Conservation (phyloP, 306 rosid species). For the Begonia loranthoides region DNA sequence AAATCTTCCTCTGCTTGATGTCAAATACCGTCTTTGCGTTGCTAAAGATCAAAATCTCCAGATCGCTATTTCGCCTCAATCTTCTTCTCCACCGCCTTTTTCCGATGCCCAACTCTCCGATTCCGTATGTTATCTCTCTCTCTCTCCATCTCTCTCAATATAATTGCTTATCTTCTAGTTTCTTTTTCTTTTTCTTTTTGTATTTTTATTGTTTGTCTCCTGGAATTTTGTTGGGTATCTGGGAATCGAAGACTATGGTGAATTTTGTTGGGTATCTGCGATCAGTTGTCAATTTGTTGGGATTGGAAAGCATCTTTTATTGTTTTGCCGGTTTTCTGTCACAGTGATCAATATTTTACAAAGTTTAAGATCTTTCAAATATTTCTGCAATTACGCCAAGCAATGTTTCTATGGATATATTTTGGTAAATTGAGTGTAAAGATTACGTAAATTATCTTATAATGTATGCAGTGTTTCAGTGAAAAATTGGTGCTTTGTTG, state of each 20-base stretch:
- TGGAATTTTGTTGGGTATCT: neutral
- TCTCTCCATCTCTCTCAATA: slow-evolving; percentile 5
- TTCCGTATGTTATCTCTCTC: slow-evolving; percentile 4
- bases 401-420: too few species aligned
- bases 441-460: too few species aligned
- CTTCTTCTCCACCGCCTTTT: slow-evolving; percentile 42
- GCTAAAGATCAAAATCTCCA: slow-evolving; percentile 37
- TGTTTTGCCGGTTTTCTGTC: too few species aligned
- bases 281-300: too few species aligned
- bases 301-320: too few species aligned
- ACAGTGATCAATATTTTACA: too few species aligned
- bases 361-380: too few species aligned
- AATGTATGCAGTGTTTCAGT: too few species aligned
- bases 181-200: neutral
- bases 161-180: slow-evolving; percentile 10
- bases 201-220: neutral
- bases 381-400: too few species aligned
- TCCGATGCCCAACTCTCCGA: slow-evolving; percentile 26
- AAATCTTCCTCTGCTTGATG: slow-evolving; percentile 43
- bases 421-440: too few species aligned
- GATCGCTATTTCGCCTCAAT: slow-evolving; percentile 37
- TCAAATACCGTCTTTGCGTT: slow-evolving; percentile 50
- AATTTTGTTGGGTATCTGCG: neutral
- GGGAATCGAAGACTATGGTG: too few species aligned
- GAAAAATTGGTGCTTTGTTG: too few species aligned